phyloP scores from a whole-genome alignment of 2,329 filamentous ascomycete genomes.

The Thielaviopsis euricoi region DNA sequence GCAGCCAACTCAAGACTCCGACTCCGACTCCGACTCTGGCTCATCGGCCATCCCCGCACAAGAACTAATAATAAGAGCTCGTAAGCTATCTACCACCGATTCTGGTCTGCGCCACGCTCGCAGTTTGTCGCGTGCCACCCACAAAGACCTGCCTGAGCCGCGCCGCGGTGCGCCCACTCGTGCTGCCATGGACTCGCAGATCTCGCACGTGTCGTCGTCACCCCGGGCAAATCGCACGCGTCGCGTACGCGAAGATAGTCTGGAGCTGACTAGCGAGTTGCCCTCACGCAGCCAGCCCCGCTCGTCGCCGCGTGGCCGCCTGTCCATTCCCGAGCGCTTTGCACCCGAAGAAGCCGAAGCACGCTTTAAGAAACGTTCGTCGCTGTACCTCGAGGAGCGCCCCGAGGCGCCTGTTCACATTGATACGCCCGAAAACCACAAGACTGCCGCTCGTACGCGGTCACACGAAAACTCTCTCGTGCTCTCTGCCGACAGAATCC shows the following conservation, averaged over 20 bases:
- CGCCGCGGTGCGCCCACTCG: not conserved
- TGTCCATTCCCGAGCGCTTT: not conserved
- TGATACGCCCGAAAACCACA: not conserved
- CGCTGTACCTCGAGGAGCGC: not conserved
- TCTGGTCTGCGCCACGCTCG: not conserved
- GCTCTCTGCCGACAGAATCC: not conserved
- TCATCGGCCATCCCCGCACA: not conserved
- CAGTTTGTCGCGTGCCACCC: not conserved
- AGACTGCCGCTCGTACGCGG: not conserved
- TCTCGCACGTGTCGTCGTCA: not conserved
- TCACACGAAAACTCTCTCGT: not conserved
- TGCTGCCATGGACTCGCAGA: not conserved
- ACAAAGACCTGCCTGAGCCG: not conserved
- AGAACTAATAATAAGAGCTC: not conserved
- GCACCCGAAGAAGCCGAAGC: not conserved
- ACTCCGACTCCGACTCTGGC: too few species aligned
- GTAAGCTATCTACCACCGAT: not conserved
- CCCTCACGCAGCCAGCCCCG: not conserved
- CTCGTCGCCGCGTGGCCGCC: not conserved
- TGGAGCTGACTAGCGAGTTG: not conserved
- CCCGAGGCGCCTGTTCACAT: not conserved
- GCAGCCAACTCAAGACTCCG: not conserved
- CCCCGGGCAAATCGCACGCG: not conserved
- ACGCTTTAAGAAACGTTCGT: not conserved
- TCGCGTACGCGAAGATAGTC: not conserved